These are phyloP conservation scores for Daldinia eschscholtzii DNA, from an alignment of 2,329 filamentous ascomycete genomes.

Conservation along the genomic window DNA sequence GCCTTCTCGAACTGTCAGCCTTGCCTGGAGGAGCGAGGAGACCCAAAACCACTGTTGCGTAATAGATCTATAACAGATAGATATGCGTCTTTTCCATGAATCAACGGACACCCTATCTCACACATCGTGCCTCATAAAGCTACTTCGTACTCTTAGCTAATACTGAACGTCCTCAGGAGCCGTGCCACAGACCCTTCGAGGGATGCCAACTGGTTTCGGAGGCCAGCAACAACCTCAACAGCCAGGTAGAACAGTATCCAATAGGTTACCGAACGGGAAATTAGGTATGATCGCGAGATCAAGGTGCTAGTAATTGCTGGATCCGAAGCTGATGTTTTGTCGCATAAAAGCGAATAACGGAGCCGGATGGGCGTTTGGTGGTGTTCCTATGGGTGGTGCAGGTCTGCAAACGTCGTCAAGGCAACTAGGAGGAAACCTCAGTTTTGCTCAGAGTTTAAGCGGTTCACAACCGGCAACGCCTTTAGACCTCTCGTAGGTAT, in stretches of 20 bases:
- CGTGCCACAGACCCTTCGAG: slow-evolving; percentile 72
- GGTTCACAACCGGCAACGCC: slow-evolving; percentile 73
- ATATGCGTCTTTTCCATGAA: slow-evolving; percentile 13
- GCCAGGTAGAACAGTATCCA: slow-evolving; percentile 66
- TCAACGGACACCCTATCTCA: slow-evolving; percentile 13
- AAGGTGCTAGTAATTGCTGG: slow-evolving; percentile 24
- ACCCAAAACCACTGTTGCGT: slow-evolving; percentile 19
- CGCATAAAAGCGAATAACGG: slow-evolving; percentile 61
- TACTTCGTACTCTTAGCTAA: slow-evolving; percentile 52
- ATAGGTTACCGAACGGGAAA: slow-evolving; percentile 74
- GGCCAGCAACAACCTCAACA: slow-evolving; percentile 71
- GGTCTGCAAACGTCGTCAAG: slow-evolving; percentile 66
- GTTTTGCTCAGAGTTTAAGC: slow-evolving; percentile 75
- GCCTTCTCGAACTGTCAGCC: slow-evolving; percentile 36
- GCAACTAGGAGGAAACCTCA: slow-evolving; percentile 70
- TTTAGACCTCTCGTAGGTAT: slow-evolving; percentile 74
- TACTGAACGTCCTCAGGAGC: slow-evolving; percentile 60
- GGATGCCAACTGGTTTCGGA: slow-evolving; percentile 71
- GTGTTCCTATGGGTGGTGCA: slow-evolving; percentile 70
- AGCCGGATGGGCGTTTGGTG: slow-evolving; percentile 73
- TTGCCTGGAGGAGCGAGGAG: slow-evolving; percentile 25
- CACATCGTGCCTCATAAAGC: slow-evolving; percentile 28
- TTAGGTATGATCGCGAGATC: slow-evolving; percentile 64
- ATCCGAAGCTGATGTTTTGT: slow-evolving; percentile 47
- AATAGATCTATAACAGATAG: slow-evolving; percentile 17